These are phyloP conservation scores for Misopates orontium DNA, from an alignment of 257 asterid genomes.

Conservation along the genomic window DNA sequence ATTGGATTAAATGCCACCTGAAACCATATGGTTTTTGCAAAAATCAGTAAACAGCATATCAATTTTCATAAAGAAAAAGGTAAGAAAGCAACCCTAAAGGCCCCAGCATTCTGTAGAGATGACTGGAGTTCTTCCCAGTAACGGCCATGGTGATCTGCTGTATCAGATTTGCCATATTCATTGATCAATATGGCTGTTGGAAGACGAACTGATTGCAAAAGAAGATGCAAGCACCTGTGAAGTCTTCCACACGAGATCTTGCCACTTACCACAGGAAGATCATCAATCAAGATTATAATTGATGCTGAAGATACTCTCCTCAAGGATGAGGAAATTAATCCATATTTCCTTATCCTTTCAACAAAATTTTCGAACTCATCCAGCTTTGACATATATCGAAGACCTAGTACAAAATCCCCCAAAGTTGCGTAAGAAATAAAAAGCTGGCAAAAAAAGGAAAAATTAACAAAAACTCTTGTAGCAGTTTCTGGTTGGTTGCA, in stretches of 20 bases:
- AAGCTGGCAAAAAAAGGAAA: slow-evolving; percentile 17
- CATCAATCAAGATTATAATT: slow-evolving; percentile 80
- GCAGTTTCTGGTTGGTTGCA: background rate
- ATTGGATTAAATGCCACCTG: slow-evolving; percentile 86
- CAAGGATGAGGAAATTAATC: slow-evolving; percentile 57
- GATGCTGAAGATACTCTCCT: slow-evolving; percentile 43
- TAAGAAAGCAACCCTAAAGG: slow-evolving; percentile 73
- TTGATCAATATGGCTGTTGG: slow-evolving; percentile 86
- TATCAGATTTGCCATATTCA: slow-evolving; percentile 66
- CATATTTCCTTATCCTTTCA: slow-evolving; percentile 83
- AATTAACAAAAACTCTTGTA: background rate
- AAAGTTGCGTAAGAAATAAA: slow-evolving; percentile 28
- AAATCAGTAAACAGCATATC: slow-evolving; percentile 23
- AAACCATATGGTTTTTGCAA: slow-evolving; percentile 21
- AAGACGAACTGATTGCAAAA: slow-evolving; percentile 68
- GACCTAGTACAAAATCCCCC: slow-evolving; percentile 55
- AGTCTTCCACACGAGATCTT: slow-evolving; percentile 65
- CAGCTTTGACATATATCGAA: slow-evolving; percentile 76
- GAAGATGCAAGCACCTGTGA: slow-evolving; percentile 72
- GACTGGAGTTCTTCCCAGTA: slow-evolving; percentile 85
- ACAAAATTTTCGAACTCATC: slow-evolving; percentile 92
- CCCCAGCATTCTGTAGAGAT: slow-evolving; percentile 83
- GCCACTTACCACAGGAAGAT: slow-evolving; percentile 85
- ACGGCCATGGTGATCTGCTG: slow-evolving; percentile 56
- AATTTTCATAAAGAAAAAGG: slow-evolving; percentile 16